phyloP scores from a whole-genome alignment of 805 yeast genomes.

The Suhomyces vadensis region DNA sequence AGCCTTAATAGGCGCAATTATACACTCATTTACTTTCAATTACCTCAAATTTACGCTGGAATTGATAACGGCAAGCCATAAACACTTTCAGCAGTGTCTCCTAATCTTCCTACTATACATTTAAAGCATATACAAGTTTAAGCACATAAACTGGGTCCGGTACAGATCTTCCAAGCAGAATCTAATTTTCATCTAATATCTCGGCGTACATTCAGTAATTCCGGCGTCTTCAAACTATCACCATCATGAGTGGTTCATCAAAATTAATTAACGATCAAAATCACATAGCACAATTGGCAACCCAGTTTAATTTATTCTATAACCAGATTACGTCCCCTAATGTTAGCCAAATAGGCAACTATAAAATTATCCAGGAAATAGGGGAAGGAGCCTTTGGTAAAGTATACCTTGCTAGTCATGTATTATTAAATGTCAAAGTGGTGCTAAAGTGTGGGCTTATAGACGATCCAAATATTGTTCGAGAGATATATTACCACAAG shows the following conservation, averaged over 20 bases:
- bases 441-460: constrained; percentile 81
- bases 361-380: constrained; percentile 66
- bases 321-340: constrained; percentile 44
- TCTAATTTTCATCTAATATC: no score
- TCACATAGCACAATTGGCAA: constrained; percentile 54
- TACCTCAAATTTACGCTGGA: no score
- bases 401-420: constrained; percentile 82
- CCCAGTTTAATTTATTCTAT: constrained; percentile 63
- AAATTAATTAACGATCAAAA: constrained; percentile 34
- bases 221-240: not conserved
- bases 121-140: no score
- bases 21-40: no score
- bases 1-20: no score
- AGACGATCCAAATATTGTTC: constrained; percentile 79
- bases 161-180: no score
- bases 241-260: constrained; percentile 19
- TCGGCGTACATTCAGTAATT: no score
- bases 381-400: constrained; percentile 95
- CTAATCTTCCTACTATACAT: no score
- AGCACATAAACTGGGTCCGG: no score
- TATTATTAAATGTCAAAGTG: constrained; percentile 66
- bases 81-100: no score
- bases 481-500: constrained; percentile 87
- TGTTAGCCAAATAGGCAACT: constrained; percentile 75
- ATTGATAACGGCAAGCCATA: no score